phyloP scores from a whole-genome alignment of 2,329 filamentous ascomycete genomes.

The Penicillium sp. region DNA sequence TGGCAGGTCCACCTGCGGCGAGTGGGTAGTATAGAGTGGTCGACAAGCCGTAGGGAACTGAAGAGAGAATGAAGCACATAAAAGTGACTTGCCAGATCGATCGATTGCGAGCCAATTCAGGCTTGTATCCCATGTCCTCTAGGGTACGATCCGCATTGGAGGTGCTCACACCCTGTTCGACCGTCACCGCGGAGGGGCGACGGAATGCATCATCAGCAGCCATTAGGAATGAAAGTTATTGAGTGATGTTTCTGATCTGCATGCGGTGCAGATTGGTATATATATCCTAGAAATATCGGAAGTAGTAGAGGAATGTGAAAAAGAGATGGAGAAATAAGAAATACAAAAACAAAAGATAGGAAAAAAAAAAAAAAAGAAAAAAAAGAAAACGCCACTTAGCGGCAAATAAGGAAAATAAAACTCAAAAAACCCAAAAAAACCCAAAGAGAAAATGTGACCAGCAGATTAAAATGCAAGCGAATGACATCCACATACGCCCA shows the following conservation, averaged over 20 bases:
- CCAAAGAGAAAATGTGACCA: conserved; percentile 3
- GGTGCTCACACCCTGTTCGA: conserved; percentile 12
- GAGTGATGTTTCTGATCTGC: background rate
- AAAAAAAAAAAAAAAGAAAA: too few relatives aligned
- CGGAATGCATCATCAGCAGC: conserved; percentile 9
- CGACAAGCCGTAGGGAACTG: conserved; percentile 63
- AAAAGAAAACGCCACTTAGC: background rate
- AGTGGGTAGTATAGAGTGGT: conserved; percentile 67
- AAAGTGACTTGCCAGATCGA: conserved; percentile 41
- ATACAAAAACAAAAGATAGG: conserved; percentile 1
- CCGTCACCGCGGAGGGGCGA: conserved; percentile 17
- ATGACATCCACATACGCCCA: background rate
- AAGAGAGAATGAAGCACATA: conserved; percentile 65
- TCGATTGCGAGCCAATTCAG: conserved; percentile 60
- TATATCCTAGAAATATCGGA: background rate
- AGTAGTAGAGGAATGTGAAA: background rate
- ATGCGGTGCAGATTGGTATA: background rate
- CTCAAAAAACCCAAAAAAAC: background rate
- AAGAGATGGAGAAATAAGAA: background rate
- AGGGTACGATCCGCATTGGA: conserved; percentile 22
- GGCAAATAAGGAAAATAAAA: background rate
- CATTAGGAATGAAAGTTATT: conserved; percentile 12
- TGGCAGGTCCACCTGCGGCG: conserved; percentile 68
- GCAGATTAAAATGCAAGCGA: conserved; percentile 6
- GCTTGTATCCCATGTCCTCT: conserved; percentile 60